Evolutionary conservation across 768 basidiomycete genomes (phyloP).

Genomic region (Trametes villosa): DNA sequence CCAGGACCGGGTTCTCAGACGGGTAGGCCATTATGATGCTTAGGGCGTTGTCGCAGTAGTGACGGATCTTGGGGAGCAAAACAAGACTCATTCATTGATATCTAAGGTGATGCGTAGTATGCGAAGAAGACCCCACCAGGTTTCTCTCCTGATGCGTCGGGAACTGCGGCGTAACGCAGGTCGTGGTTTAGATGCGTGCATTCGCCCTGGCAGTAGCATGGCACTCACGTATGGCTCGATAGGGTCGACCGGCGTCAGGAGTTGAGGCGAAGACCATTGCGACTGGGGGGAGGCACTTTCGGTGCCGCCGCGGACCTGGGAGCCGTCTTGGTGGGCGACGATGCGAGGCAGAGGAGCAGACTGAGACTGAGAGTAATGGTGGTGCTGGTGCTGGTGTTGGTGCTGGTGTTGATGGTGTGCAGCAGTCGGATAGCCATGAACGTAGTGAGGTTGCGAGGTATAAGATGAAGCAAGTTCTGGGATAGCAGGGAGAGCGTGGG

Average conservation of each 20-base stretch:
- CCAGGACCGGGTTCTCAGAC: slow-evolving; percentile 48
- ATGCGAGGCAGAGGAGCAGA: slow-evolving; percentile 43
- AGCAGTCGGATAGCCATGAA: slow-evolving; percentile 45
- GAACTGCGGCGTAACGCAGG: slow-evolving; percentile 35
- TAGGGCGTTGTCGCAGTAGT: slow-evolving; percentile 50
- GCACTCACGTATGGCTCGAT: slow-evolving; percentile 69
- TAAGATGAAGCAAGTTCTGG: slow-evolving; percentile 58
- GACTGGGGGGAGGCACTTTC: slow-evolving; percentile 51
- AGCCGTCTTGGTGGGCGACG: slow-evolving; percentile 41
- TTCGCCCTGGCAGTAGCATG: not conserved
- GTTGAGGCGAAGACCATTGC: slow-evolving; percentile 57
- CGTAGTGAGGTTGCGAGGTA: slow-evolving; percentile 54
- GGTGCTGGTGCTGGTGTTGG: slow-evolving; percentile 11
- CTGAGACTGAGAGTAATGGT: slow-evolving; percentile 30
- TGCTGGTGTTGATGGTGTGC: slow-evolving; percentile 35
- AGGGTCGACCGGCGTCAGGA: slow-evolving; percentile 51
- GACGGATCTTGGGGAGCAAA: slow-evolving; percentile 42
- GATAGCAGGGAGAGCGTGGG: slow-evolving; percentile 51
- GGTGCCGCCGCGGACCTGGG: slow-evolving; percentile 47
- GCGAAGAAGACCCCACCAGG: slow-evolving; percentile 50
- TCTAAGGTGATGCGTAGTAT: slow-evolving; percentile 53
- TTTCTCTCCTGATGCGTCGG: slow-evolving; percentile 50
- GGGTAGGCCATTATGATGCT: slow-evolving; percentile 52
- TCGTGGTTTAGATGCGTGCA: not conserved
- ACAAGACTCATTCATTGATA: slow-evolving; percentile 49